A percentile compares a stretch with the other conserved stretches of the same genome.
Conservation (phyloP, 257 asterid genomes). For the Nemophila menziesii region DNA sequence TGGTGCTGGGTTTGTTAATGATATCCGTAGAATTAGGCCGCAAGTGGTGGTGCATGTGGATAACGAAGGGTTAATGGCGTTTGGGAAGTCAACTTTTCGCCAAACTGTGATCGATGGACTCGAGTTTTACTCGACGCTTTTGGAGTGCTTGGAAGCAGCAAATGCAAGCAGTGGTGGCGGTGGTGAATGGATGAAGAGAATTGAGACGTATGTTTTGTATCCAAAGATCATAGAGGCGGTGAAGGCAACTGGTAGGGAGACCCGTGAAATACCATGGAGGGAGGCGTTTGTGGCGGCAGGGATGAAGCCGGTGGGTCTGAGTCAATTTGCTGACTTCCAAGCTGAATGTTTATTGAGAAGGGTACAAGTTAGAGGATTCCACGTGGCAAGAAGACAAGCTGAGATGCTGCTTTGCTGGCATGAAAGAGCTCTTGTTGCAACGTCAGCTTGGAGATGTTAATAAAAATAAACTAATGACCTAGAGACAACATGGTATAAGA, state of each 20-base stretch:
- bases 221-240: constrained; percentile 64
- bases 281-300: constrained; percentile 77
- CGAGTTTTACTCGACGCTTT: constrained; percentile 64
- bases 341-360: constrained; percentile 72
- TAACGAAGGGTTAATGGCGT: constrained; percentile 48
- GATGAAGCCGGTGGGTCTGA: constrained; percentile 62
- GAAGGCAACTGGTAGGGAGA: constrained; percentile 51
- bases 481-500: too few relatives aligned
- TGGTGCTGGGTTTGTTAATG: constrained; percentile 59
- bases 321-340: constrained; percentile 74
- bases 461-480: not conserved
- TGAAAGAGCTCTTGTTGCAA: constrained; percentile 72
- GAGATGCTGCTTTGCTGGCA: constrained; percentile 99
- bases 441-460: constrained; percentile 70
- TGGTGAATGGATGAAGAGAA: constrained; percentile 51
- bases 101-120: constrained; percentile 77
- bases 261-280: constrained; percentile 51
- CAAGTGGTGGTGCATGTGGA: constrained; percentile 88
- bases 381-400: constrained; percentile 65
- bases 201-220: constrained; percentile 60
- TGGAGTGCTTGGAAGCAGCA: constrained; percentile 76
- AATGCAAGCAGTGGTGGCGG: constrained; percentile 24
- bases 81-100: constrained; percentile 48
- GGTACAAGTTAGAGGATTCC: constrained; percentile 74
- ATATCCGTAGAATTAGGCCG: constrained; percentile 59